phyloP scores from a whole-genome alignment of 148 eudicot species.

The Dianthus caryophyllus region DNA sequence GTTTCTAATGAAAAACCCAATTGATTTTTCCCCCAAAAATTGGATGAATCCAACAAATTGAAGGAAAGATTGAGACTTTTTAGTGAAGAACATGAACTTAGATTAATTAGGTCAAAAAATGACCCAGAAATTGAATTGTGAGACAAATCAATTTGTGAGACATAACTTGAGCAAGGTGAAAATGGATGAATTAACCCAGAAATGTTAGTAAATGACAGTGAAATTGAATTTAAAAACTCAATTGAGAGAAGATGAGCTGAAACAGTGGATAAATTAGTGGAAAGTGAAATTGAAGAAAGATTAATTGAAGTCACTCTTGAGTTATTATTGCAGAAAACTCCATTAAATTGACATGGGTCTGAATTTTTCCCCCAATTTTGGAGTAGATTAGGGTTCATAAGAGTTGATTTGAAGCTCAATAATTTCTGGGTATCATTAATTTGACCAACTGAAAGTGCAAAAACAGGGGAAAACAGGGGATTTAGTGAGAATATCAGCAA shows the following conservation, averaged over 20 bases:
- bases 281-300: constrained; percentile 38
- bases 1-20: constrained; percentile 27
- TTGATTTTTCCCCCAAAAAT: neutral
- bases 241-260: constrained; percentile 39
- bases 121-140: constrained; percentile 53
- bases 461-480: constrained; percentile 20
- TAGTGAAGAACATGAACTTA: constrained; percentile 39
- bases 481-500: constrained; percentile 5
- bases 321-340: constrained; percentile 48
- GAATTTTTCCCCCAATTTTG: constrained; percentile 38
- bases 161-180: constrained; percentile 28
- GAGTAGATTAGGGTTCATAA: constrained; percentile 44
- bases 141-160: constrained; percentile 53
- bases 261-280: constrained; percentile 33
- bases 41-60: constrained; percentile 43
- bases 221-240: constrained; percentile 34
- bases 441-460: neutral
- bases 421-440: constrained; percentile 41
- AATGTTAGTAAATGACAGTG: constrained; percentile 42
- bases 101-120: constrained; percentile 32
- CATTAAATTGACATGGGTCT: constrained; percentile 61
- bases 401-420: constrained; percentile 57
- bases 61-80: constrained; percentile 50
- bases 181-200: constrained; percentile 40
- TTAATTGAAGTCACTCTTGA: constrained; percentile 48